A percentile compares a stretch with the other conserved stretches of the same genome.
Conservation (phyloP, 495 filamentous ascomycete species). For the Pseudevernia furfuracea region DNA sequence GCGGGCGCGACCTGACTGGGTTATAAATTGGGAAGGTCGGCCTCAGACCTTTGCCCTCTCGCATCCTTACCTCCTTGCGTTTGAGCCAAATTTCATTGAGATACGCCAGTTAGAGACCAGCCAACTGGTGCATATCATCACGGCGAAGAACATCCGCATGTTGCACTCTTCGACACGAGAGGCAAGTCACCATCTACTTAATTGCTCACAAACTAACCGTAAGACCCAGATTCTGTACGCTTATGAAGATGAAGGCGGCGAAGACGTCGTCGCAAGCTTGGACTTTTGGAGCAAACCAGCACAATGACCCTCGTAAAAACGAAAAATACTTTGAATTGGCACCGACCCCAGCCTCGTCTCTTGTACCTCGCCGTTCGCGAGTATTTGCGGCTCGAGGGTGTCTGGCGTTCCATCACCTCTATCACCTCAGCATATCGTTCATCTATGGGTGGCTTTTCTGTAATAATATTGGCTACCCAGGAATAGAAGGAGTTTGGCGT, state of each 20-base stretch:
- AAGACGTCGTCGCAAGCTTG: slow-evolving; percentile 88
- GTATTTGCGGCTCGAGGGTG: not conserved
- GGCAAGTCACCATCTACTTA: slow-evolving; percentile 47
- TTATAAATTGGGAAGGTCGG: slow-evolving; percentile 92
- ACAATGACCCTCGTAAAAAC: not conserved
- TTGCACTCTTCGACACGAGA: slow-evolving; percentile 92
- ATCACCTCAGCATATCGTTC: slow-evolving; percentile 13
- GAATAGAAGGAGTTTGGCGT: slow-evolving; percentile 13
- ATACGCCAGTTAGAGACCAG: slow-evolving; percentile 89
- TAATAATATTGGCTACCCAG: slow-evolving; percentile 16
- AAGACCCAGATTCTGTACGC: slow-evolving; percentile 74
- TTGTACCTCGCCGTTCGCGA: slow-evolving; percentile 10
- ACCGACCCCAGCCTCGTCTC: not conserved
- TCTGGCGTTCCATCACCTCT: slow-evolving; percentile 4
- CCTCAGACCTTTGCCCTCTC: slow-evolving; percentile 87
- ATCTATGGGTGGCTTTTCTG: slow-evolving; percentile 13
- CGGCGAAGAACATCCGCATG: slow-evolving; percentile 92
- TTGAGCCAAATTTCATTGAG: slow-evolving; percentile 98
- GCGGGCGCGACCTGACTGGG: slow-evolving; percentile 93
- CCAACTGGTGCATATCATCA: slow-evolving; percentile 84
- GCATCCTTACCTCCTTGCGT: slow-evolving; percentile 92
- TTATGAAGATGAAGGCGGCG: slow-evolving; percentile 88
- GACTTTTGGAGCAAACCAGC: slow-evolving; percentile 73
- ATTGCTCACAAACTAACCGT: slow-evolving; percentile 20
- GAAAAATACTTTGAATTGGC: not conserved